phyloP scores from a whole-genome alignment of 305 asterid species.

The Caryopteris hybrid region DNA sequence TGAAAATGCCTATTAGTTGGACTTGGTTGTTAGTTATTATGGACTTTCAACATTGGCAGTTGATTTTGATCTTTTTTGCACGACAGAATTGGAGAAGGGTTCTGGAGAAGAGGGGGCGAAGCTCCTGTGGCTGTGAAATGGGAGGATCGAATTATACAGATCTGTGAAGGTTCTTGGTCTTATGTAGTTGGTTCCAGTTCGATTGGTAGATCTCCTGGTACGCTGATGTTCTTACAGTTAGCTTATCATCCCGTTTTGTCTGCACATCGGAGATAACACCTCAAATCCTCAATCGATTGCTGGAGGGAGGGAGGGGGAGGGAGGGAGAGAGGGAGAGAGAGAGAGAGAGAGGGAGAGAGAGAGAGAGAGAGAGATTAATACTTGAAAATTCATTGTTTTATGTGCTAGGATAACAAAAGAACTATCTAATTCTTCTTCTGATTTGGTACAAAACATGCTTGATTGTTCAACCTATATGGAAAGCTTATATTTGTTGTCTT shows the following conservation, averaged over 20 bases:
- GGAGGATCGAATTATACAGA: constrained; percentile 74
- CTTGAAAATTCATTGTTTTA: not conserved
- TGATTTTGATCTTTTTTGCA: not conserved
- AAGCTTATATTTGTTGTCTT: no score
- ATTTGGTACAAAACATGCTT: no score
- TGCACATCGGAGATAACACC: not conserved
- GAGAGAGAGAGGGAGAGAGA: no score
- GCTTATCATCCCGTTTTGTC: not conserved
- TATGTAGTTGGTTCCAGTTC: constrained; percentile 72
- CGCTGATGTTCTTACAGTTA: constrained; percentile 13
- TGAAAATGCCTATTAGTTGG: not conserved
- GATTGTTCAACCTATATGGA: no score
- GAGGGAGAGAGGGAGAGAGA: no score
- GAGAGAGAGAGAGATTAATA: not conserved
- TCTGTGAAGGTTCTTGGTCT: constrained; percentile 89
- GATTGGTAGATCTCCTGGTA: constrained; percentile 88
- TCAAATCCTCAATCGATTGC: not conserved
- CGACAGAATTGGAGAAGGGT: constrained; percentile 74
- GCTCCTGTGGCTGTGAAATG: constrained; percentile 70
- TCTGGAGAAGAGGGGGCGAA: constrained; percentile 93
- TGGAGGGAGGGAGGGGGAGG: no score
- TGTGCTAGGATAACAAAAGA: not conserved
- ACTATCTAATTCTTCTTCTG: constrained; percentile 21
- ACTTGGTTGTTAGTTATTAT: not conserved
- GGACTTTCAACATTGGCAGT: not conserved